A percentile compares a stretch with the other conserved stretches of the same genome.
Evolutionary conservation across 140 eudicot species (phyloP).

Genomic region (Ambrosia hybrid): DNA sequence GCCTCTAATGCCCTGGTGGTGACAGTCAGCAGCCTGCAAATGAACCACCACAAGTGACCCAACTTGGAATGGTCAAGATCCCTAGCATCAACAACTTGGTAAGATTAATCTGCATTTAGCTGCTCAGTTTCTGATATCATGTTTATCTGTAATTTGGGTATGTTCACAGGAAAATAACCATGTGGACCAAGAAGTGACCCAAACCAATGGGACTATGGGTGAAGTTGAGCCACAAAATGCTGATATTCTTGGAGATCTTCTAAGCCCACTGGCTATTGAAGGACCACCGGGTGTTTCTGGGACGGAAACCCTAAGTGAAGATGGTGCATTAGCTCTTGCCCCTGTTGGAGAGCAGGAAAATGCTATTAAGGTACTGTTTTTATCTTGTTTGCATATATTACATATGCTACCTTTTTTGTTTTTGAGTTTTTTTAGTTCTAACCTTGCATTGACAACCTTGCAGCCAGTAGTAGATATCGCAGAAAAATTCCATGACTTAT

Average conservation of each 20-base stretch:
- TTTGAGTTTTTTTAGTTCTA: too few species aligned
- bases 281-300: conserved; percentile 71
- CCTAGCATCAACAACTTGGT: conserved; percentile 62
- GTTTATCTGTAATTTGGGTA: conserved; percentile 5
- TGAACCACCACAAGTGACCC: conserved; percentile 61
- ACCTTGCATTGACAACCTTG: too few species aligned
- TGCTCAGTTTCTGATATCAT: not conserved
- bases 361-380: conserved; percentile 60
- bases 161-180: conserved; percentile 49
- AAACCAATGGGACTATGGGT: conserved; percentile 58
- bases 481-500: too few species aligned
- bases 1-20: conserved; percentile 77
- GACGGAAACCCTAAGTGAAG: conserved; percentile 39
- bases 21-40: conserved; percentile 68
- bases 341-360: conserved; percentile 67
- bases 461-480: too few species aligned
- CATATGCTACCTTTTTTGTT: too few species aligned
- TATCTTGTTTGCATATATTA: not conserved
- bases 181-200: conserved; percentile 45
- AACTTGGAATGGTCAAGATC: conserved; percentile 73
- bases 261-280: conserved; percentile 89
- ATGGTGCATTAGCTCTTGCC: conserved; percentile 80
- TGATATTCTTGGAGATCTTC: conserved; percentile 86
- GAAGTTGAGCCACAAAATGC: conserved; percentile 73
- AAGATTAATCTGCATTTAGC: conserved; percentile 26